Evolutionary conservation across 192 early-diverging fungal species (phyloP), one percentile per base, ranked within the genome.

Genomic region (Coemansia biformis): DNA sequence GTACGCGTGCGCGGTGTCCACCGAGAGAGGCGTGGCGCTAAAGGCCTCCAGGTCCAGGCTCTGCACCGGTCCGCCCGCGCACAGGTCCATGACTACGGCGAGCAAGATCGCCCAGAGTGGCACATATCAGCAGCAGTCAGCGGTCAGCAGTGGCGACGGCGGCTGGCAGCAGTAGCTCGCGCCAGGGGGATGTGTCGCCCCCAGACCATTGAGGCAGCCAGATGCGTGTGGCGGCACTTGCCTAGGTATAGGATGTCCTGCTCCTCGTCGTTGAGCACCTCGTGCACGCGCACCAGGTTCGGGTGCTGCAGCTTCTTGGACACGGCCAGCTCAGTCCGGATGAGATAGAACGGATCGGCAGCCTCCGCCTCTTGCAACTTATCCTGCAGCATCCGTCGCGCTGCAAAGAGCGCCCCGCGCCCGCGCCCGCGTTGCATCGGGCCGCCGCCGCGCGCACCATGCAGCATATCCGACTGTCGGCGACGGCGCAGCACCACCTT

Each of bases 301-400:
- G 64, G 73, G 57, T 99, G 96, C 47, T 88, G 70, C 9, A 99
- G 78, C 62, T 96, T 97, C 63, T 99, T 97, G 31, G 93, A 76
- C 17, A 99, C 87, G 8, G 93, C 96, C 24, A 97, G 79, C 62
- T 99, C 96, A 0, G 80, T 75, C 15, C 87, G 78, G 24, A 98
- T 88, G 21, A 93, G 76, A 46, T 89, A 85, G 31, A 98, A 78
- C 9, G 93, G 92, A 50, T 90, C 87, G 3, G 50, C 40, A 6
- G 49, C 51, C 33, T 76, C 73, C 28, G 56, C 53, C 36, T 43
- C 50, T 28, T 51, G 51, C 43, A 66, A 64, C 38, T 46, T 18
- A 28, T 54, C 44, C 43, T 61, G 43, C 50, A 61, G 38, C 23
- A 38, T 23, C 15, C 61, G 54, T 18, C 63, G 59, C 8, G 60